phyloP scores from a whole-genome alignment of 1,284 basidiomycete genomes.

The Macrocybe sp. region DNA sequence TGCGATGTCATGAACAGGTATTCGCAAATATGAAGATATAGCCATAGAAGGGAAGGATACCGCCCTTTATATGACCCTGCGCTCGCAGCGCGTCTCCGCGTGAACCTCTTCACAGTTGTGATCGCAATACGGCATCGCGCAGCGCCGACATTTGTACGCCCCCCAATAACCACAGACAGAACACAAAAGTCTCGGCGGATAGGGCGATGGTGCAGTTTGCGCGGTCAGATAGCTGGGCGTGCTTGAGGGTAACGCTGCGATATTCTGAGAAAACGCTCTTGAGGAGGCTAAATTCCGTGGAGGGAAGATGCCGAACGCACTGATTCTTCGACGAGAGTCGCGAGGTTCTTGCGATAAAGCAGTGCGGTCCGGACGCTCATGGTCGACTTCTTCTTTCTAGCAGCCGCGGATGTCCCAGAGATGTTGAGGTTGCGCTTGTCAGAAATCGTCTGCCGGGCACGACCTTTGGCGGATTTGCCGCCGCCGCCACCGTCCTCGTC shows the following conservation, averaged over 20 bases:
- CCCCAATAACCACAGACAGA: conserved; percentile 39
- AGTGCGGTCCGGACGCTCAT: conserved; percentile 75
- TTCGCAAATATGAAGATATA: not conserved
- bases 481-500: conserved; percentile 35
- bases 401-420: conserved; percentile 37
- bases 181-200: conserved; percentile 35
- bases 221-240: conserved; percentile 38
- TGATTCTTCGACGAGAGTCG: conserved; percentile 71
- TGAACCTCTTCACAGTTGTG: conserved; percentile 36
- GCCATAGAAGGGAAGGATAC: not conserved
- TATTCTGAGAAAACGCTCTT: conserved; percentile 38
- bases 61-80: conserved; percentile 24
- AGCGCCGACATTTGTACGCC: conserved; percentile 35
- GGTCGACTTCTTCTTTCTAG: conserved; percentile 72
- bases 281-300: not conserved
- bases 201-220: conserved; percentile 26
- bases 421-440: conserved; percentile 58
- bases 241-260: conserved; percentile 45
- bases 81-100: conserved; percentile 38
- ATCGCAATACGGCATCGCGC: conserved; percentile 38
- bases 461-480: conserved; percentile 49
- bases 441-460: conserved; percentile 67
- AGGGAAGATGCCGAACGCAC: conserved; percentile 37
- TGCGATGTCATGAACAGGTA: too few relatives aligned
- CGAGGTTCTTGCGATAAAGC: conserved; percentile 73